Evolutionary conservation across 2,329 filamentous ascomycete species (phyloP), one percentile per base, ranked within the genome.

Genomic region (Paecilomyces dactylethromorphus): DNA sequence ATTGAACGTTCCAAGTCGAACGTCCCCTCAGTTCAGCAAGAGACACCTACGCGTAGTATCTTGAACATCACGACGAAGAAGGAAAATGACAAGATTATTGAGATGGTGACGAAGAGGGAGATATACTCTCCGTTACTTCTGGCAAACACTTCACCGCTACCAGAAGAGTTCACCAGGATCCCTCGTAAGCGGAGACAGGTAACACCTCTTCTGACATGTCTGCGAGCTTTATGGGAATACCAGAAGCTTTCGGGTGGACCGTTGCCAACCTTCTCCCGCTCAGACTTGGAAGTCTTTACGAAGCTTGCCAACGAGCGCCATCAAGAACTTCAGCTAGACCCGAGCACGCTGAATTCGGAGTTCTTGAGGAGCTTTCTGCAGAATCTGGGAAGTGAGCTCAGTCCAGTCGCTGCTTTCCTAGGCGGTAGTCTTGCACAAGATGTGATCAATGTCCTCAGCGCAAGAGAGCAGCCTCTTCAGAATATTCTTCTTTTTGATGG

Each of bases 401-500:
- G 90, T 12, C 92, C 94, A 7, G 91, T 96, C 8, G 88, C 90
- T 0, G 92, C 94, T 1, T 91, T 96, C 59, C 80, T 99, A 11
- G 94, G 94, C 54, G 94, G 92, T 10, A 87, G 92, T 72, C 82
- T 99, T 15, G 91, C 93, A 0, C 94, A 99, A 76, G 94, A 99
- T 71, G 92, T 96, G 56, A 97, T 99, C 77, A 97, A 97, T 68
- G 92, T 97, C 32, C 83, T 97, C 5, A 91, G 92, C 54, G 87
- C 90, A 71, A 87, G 89, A 49, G 92, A 97, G 77, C 94, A 97
- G 74, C 94, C 94, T 0, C 89, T 99, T 50, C 94, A 99, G 77
- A 99, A 99, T 74, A 86, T 96, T 72, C 84, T 96, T 55, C 80
- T 97, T 21, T 96, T 97, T 68, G 92, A 97, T 72, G 92, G 92